Evolutionary conservation across 176 grass and related monocot species (phyloP), one percentile per base, ranked within the genome.

Genomic region (Bothriochloa decipiens): DNA sequence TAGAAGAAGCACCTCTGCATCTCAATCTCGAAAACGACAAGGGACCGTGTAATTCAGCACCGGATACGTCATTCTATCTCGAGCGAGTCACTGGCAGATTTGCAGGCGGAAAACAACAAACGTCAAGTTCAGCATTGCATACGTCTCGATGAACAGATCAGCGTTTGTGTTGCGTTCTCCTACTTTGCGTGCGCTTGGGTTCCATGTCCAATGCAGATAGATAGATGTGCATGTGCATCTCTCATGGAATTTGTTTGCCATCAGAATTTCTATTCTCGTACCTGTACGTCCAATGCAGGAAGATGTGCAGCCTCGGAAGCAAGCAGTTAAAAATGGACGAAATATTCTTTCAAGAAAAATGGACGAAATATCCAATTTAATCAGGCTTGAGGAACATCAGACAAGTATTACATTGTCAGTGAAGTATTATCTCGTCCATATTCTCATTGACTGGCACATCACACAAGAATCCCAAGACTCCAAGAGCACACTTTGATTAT

Each of bases 161-260:
- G 22, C 37, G 27, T 40, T 50, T 36, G 70, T 37, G 70, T 83
- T 74, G 55, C 13, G 2, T 46, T 14, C 45, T 46, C 45, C 45
- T 46, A 46, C 13, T 46, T 46, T 4, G 12, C 70, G 81, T 74
- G 70, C 81, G n/a, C 17, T 83, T n/a, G 69, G 13, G 16, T 11
- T 46, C 40, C 65, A 49, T 14, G 76, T 14, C 4, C 12, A 28
- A 50, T 17, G 15, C 46, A 47, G 46, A 3, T 4, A n/a, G 45
- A 14, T 4, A 47, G 4, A 7, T 72, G 3, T 32, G 29, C 29
- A 32, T 32, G 29, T 1, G 29, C 29, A 32, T 1, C 29, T 32
- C 29, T 32, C 29, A 32, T 32, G 29, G 29, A 32, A 32, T 32
- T 32, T 32, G 29, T 32, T 32, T 32, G 62, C 13, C 52, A 55